Percentiles rank a stretch among this genome's conserved stretches.
phyloP scores from a whole-genome alignment of 805 yeast genomes.

The Groenewaldozyma salmanticensis region DNA sequence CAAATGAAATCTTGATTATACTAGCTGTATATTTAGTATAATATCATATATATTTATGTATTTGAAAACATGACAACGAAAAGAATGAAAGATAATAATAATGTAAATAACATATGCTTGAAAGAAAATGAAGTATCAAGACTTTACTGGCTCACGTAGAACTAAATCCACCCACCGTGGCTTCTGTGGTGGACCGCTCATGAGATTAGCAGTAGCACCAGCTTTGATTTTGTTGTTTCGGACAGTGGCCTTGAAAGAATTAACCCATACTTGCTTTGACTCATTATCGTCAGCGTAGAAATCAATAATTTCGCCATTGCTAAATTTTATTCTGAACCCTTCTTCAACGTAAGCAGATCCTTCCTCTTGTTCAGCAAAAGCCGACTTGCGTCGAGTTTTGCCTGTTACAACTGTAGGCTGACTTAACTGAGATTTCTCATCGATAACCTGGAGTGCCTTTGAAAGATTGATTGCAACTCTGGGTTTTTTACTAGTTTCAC shows the following conservation, averaged over 20 bases:
- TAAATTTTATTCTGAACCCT: constrained; percentile 65
- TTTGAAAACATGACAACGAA: too few species aligned
- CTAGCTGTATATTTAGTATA: neutral
- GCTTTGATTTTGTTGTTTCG: too few species aligned
- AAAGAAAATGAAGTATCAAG: too few species aligned
- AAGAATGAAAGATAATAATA: too few species aligned
- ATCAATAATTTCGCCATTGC: constrained; percentile 71
- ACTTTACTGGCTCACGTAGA: too few species aligned
- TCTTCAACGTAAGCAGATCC: constrained; percentile 35
- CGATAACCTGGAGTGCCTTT: constrained; percentile 48
- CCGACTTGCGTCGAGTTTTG: constrained; percentile 26
- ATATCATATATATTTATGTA: too few species aligned
- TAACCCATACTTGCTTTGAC: constrained; percentile 61
- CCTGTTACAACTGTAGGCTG: constrained; percentile 25
- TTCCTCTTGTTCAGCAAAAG: constrained; percentile 44
- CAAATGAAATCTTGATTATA: neutral
- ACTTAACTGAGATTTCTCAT: constrained; percentile 30
- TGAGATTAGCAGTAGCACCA: too few species aligned
- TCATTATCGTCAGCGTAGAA: constrained; percentile 70
- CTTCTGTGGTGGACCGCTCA: too few species aligned
- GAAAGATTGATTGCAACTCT: constrained; percentile 58
- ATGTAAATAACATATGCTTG: too few species aligned
- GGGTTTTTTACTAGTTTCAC: constrained; percentile 58
- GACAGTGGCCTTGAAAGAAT: too few species aligned
- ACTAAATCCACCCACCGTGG: too few species aligned